These are phyloP conservation scores for Notholithocarpus densiflorus DNA, from an alignment of 306 rosid species.

Conservation along the genomic window DNA sequence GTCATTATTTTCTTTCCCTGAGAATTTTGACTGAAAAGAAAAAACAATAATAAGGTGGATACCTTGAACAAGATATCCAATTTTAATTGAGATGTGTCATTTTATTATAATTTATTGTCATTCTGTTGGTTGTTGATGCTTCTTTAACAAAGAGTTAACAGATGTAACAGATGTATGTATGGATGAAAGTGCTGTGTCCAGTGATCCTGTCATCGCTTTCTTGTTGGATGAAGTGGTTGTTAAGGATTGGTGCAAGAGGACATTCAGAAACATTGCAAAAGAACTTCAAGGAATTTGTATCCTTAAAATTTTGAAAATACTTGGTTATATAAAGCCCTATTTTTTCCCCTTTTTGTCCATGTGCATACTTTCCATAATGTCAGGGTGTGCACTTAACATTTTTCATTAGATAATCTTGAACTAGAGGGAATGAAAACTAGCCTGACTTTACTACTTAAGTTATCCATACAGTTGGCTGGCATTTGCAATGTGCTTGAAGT, in stretches of 20 bases:
- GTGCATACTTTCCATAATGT: background rate
- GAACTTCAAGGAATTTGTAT: conserved; percentile 87
- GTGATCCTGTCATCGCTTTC: conserved; percentile 96
- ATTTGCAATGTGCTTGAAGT: conserved; percentile 86
- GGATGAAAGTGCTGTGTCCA: conserved; percentile 98
- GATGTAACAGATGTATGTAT: conserved; percentile 98
- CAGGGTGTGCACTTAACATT: conserved; percentile 27
- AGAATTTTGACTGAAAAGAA: background rate
- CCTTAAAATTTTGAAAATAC: conserved; percentile 41
- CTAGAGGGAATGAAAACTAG: conserved; percentile 46
- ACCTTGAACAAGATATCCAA: background rate
- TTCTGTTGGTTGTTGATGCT: conserved; percentile 16
- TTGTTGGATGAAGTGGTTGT: conserved; percentile 99
- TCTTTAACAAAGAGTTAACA: conserved; percentile 61
- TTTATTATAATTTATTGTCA: background rate
- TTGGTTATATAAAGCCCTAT: conserved; percentile 18
- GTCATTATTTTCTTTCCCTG: background rate
- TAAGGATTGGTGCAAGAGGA: conserved; percentile 97
- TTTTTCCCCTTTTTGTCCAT: background rate
- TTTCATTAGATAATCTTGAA: conserved; percentile 61
- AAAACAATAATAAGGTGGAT: background rate
- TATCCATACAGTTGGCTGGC: conserved; percentile 63
- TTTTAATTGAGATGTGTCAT: background rate
- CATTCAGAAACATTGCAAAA: conserved; percentile 59
- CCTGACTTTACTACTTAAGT: conserved; percentile 64